Percentiles rank a stretch among this genome's conserved stretches.
Conservation (phyloP, 352 stramenopile genomes). For the Pythium utonaiense region DNA sequence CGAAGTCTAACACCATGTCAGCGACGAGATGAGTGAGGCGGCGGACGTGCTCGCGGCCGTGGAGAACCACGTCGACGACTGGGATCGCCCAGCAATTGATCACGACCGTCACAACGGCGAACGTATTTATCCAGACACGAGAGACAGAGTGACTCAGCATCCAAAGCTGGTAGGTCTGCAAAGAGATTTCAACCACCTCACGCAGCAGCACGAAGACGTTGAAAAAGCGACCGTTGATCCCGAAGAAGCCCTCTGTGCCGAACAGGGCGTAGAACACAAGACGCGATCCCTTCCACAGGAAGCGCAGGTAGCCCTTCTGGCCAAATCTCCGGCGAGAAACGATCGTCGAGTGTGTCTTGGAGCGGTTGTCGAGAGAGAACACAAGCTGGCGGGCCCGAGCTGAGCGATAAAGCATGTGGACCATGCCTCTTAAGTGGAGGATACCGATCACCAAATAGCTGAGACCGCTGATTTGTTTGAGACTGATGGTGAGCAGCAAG, state of each 20-base stretch:
- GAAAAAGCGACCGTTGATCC: conserved; percentile 1
- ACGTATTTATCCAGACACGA: conserved; percentile 1
- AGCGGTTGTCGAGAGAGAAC: neutral
- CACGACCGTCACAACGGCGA: neutral
- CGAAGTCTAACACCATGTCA: conserved; percentile 9
- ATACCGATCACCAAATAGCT: neutral
- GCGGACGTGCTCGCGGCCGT: neutral
- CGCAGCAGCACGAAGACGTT: neutral
- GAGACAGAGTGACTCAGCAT: conserved; percentile 2
- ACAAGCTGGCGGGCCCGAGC: neutral
- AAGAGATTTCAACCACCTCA: neutral
- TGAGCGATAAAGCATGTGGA: neutral
- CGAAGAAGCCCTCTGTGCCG: neutral
- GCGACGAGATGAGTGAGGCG: neutral
- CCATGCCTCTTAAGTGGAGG: neutral
- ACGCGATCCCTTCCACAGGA: neutral
- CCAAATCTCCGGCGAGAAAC: neutral
- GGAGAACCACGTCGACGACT: neutral
- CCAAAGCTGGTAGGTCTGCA: conserved; percentile 10
- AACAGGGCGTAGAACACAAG: neutral
- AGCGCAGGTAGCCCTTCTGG: neutral
- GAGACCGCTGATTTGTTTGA: neutral
- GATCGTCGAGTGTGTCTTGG: neutral
- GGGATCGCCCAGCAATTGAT: conserved; percentile 1
- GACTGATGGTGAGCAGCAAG: neutral